These are phyloP conservation scores for Syzygium aromaticum DNA, from an alignment of 345 rosid genomes.

Conservation along the genomic window DNA sequence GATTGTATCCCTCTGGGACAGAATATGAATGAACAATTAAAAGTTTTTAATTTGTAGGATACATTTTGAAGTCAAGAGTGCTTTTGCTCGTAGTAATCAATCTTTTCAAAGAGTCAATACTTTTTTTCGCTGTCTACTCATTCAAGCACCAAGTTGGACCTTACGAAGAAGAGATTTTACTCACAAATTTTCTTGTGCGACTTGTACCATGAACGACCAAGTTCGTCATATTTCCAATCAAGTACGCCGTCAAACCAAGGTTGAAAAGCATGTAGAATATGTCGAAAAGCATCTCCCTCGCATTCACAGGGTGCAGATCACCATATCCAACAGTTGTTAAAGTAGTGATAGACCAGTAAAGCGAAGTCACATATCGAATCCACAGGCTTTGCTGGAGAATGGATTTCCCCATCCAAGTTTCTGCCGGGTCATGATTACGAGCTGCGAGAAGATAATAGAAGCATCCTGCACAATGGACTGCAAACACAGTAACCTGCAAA, in stretches of 20 bases:
- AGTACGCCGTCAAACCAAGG: slow-evolving; percentile 76
- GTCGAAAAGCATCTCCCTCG: slow-evolving; percentile 76
- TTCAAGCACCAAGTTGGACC: neutral
- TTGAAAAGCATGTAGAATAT: slow-evolving; percentile 89
- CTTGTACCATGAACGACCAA: slow-evolving; percentile 89
- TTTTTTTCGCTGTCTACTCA: neutral
- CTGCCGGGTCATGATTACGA: slow-evolving; percentile 34
- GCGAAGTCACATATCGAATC: slow-evolving; percentile 70
- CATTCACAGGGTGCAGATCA: slow-evolving; percentile 82
- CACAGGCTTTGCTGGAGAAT: slow-evolving; percentile 42
- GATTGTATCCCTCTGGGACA: slow-evolving; percentile 52
- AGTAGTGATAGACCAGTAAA: slow-evolving; percentile 97
- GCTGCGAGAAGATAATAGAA: slow-evolving; percentile 86
- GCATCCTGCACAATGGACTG: slow-evolving; percentile 91
- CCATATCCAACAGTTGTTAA: slow-evolving; percentile 92
- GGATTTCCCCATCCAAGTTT: slow-evolving; percentile 52
- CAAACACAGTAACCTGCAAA: slow-evolving; percentile 74
- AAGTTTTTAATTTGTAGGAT: neutral
- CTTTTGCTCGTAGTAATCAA: neutral
- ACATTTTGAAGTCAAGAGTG: neutral
- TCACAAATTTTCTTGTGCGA: slow-evolving; percentile 82
- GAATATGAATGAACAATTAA: neutral
- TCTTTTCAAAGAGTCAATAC: neutral
- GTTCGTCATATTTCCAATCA: slow-evolving; percentile 97
- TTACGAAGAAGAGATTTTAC: slow-evolving; percentile 9